Conservation (phyloP, 2,329 filamentous ascomycete species). For the Myotisia sp. region DNA sequence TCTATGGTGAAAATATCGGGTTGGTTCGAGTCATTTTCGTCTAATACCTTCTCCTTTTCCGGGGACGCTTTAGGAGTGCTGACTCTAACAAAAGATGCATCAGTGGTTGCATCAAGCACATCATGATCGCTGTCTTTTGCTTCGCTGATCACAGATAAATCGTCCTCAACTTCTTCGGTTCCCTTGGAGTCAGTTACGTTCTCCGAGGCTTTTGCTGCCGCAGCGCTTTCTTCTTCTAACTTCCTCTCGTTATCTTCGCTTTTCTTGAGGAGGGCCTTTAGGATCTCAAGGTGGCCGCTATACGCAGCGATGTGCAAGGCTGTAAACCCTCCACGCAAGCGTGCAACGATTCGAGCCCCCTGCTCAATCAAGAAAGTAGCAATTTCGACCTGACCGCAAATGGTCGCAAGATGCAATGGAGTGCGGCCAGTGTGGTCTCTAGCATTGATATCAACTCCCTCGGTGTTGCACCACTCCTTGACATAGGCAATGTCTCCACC, state of each 20-base stretch:
- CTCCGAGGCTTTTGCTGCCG: neutral
- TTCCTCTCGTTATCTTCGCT: conserved; percentile 46
- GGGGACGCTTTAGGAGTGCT: conserved; percentile 26
- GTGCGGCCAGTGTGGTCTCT: conserved; percentile 67
- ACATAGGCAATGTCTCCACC: conserved; percentile 58
- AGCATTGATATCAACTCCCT: conserved; percentile 55
- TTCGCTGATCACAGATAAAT: neutral
- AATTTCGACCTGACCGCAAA: conserved; percentile 53
- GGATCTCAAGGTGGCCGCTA: conserved; percentile 53
- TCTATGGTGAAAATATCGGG: conserved; percentile 65
- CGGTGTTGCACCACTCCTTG: conserved; percentile 53
- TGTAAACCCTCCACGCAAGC: conserved; percentile 65
- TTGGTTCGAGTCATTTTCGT: conserved; percentile 19
- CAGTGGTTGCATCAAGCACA: conserved; percentile 30
- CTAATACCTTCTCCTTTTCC: conserved; percentile 17
- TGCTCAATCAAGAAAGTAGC: conserved; percentile 57
- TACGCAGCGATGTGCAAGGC: conserved; percentile 69
- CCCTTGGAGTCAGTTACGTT: conserved; percentile 40
- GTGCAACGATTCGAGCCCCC: conserved; percentile 57
- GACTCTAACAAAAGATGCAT: conserved; percentile 51
- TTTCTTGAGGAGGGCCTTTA: conserved; percentile 48
- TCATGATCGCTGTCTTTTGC: conserved; percentile 5
- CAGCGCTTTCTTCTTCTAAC: conserved; percentile 7
- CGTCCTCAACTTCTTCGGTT: conserved; percentile 4
- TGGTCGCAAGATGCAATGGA: conserved; percentile 62